A percentile compares a stretch with the other conserved stretches of the same genome.
phyloP scores from a whole-genome alignment of 2,329 filamentous ascomycete species.

The Colletotrichum scovillei region DNA sequence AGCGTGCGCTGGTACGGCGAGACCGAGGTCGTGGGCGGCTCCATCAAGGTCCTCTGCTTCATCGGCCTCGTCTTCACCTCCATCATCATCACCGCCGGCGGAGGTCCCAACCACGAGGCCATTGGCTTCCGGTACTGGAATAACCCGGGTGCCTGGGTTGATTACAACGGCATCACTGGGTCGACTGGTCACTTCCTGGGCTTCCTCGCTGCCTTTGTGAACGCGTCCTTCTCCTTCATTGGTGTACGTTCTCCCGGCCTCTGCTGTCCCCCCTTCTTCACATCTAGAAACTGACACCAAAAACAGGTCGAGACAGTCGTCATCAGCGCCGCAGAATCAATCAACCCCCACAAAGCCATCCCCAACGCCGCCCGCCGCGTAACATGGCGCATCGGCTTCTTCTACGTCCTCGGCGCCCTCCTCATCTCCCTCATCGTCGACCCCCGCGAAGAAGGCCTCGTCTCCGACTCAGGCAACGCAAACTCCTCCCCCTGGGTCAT shows the following conservation, averaged over 20 bases:
- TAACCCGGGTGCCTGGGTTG: constrained; percentile 51
- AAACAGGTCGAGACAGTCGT: constrained; percentile 50
- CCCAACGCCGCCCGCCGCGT: constrained; percentile 57
- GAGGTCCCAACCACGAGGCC: constrained; percentile 58
- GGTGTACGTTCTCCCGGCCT: constrained; percentile 16
- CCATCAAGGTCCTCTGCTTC: constrained; percentile 60
- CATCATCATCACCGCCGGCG: constrained; percentile 55
- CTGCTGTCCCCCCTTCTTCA: no score
- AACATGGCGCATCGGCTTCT: constrained; percentile 56
- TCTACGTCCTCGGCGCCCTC: constrained; percentile 57
- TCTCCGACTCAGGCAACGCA: constrained; percentile 46
- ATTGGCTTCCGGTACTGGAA: constrained; percentile 60
- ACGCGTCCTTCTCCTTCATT: constrained; percentile 47
- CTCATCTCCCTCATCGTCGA: constrained; percentile 57
- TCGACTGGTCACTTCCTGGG: constrained; percentile 64
- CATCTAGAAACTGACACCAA: constrained; percentile 40
- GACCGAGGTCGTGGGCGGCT: constrained; percentile 55
- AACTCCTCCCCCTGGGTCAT: constrained; percentile 59
- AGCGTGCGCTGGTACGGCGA: constrained; percentile 57
- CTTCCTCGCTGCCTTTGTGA: constrained; percentile 68
- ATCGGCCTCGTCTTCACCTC: constrained; percentile 63
- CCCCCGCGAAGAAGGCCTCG: constrained; percentile 52
- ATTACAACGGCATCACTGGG: constrained; percentile 62
- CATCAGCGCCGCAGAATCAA: constrained; percentile 55
- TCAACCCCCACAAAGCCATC: constrained; percentile 54